These are phyloP conservation scores for Anthracocystis walkeri DNA, from an alignment of 1,284 basidiomycete species.

Conservation along the genomic window DNA sequence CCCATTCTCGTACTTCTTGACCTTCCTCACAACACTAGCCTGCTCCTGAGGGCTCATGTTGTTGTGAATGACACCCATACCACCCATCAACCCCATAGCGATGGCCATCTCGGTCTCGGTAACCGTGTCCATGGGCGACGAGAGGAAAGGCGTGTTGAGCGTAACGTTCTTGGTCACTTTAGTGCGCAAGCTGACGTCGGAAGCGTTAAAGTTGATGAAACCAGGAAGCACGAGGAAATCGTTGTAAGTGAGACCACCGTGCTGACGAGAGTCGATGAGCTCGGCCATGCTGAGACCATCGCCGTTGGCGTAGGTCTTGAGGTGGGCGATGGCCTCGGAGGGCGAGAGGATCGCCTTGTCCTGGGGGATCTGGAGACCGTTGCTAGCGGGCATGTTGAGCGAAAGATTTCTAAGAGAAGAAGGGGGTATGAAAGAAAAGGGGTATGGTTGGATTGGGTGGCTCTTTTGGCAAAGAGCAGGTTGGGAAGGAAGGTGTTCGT, in stretches of 20 bases:
- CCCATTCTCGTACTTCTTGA: slow-evolving; percentile 95
- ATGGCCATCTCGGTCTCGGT: slow-evolving; percentile 98
- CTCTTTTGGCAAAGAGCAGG: slow-evolving; percentile 50
- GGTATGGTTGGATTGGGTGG: slow-evolving; percentile 35
- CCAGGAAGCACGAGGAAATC: slow-evolving; percentile 77
- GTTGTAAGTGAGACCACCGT: slow-evolving; percentile 95
- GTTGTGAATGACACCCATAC: slow-evolving; percentile 98
- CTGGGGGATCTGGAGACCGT: slow-evolving; percentile 40
- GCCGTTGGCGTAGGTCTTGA: slow-evolving; percentile 75
- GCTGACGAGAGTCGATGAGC: slow-evolving; percentile 87
- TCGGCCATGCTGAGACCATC: slow-evolving; percentile 89
- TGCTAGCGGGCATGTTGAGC: slow-evolving; percentile 35
- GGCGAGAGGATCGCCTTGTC: slow-evolving; percentile 54
- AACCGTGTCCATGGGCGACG: slow-evolving; percentile 99
- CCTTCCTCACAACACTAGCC: slow-evolving; percentile 95
- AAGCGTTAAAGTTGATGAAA: slow-evolving; percentile 91
- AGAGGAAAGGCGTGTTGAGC: slow-evolving; percentile 96
- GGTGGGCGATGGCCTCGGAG: slow-evolving; percentile 57
- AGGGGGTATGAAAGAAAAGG: slow-evolving; percentile 3
- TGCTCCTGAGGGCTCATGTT: slow-evolving; percentile 90
- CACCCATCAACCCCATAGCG: slow-evolving; percentile 76
- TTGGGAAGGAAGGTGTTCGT: slow-evolving; percentile 19
- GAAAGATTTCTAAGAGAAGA: not conserved
- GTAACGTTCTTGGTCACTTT: slow-evolving; percentile 90
- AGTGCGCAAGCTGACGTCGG: slow-evolving; percentile 83